phyloP scores from a whole-genome alignment of 1,139 yeast genomes.

The Suhomyces atakaporum region DNA sequence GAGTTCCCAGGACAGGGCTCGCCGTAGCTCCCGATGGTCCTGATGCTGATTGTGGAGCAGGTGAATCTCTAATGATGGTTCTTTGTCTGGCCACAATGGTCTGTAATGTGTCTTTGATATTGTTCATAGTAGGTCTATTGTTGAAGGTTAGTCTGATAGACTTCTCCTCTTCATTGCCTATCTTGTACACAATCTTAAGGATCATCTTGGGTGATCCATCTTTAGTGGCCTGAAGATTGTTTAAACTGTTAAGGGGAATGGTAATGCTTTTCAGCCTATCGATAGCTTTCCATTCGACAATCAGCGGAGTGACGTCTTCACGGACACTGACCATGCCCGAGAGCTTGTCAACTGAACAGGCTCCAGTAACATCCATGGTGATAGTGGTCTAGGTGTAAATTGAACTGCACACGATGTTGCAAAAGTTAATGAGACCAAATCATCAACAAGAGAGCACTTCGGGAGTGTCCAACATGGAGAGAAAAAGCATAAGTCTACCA shows the following conservation, averaged over 20 bases:
- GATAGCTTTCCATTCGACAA: constrained; percentile 70
- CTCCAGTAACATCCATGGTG: constrained; percentile 55
- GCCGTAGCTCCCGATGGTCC: constrained; percentile 10
- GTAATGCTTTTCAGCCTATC: constrained; percentile 53
- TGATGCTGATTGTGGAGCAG: constrained; percentile 10
- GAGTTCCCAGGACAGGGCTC: constrained; percentile 6
- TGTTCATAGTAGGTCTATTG: constrained; percentile 74
- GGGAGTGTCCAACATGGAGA: no score
- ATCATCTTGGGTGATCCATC: constrained; percentile 70
- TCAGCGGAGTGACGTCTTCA: constrained; percentile 68
- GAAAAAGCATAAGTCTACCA: no score
- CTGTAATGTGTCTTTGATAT: constrained; percentile 68
- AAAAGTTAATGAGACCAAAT: no score
- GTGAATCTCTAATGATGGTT: constrained; percentile 41
- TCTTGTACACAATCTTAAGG: constrained; percentile 55
- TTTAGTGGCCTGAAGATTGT: constrained; percentile 74
- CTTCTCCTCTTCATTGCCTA: constrained; percentile 39
- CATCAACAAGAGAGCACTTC: no score
- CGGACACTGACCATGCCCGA: constrained; percentile 66
- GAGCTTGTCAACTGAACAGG: constrained; percentile 66
- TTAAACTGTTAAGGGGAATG: constrained; percentile 53
- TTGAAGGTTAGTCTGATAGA: constrained; percentile 63
- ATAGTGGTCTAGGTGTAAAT: no score
- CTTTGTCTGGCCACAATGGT: constrained; percentile 70
- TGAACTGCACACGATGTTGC: no score